Percentiles rank a stretch among this genome's conserved stretches.
Conservation (phyloP, 1,284 basidiomycete species). For the Lignosus rhinocerotis region DNA sequence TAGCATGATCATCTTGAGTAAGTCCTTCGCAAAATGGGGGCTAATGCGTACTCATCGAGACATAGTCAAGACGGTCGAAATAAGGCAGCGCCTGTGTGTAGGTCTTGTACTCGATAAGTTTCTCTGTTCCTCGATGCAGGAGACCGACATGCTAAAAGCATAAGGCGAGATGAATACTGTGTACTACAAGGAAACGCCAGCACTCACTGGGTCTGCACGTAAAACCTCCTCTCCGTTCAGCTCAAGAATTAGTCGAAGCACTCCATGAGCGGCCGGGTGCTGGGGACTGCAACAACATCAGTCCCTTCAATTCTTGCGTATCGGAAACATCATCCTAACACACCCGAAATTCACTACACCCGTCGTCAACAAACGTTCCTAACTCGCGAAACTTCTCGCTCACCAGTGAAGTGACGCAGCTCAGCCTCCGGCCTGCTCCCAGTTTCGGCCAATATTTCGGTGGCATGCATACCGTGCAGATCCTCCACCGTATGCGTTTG, state of each 20-base stretch:
- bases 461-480: conserved; percentile 74
- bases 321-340: conserved; percentile 21
- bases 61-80: conserved; percentile 99
- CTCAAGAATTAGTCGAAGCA: conserved; percentile 96
- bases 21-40: background rate
- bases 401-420: conserved; percentile 91
- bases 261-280: conserved; percentile 98
- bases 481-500: conserved; percentile 79
- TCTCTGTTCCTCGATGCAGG: conserved; percentile 96
- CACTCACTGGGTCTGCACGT: conserved; percentile 81
- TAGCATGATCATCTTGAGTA: background rate
- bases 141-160: conserved; percentile 86
- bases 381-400: conserved; percentile 30
- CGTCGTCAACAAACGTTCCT: conserved; percentile 5
- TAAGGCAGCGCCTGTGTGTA: conserved; percentile 99
- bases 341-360: conserved; percentile 85
- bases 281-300: conserved; percentile 67
- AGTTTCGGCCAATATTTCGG: conserved; percentile 78
- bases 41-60: conserved; percentile 86
- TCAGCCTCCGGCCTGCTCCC: conserved; percentile 75
- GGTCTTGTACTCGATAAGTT: conserved; percentile 99
- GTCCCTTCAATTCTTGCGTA: background rate
- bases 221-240: conserved; percentile 96
- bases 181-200: background rate
- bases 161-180: background rate